Percentiles rank a stretch among this genome's conserved stretches.
Evolutionary conservation across 2,329 filamentous ascomycete genomes (phyloP).

Genomic region (Corinectria fuckeliana): DNA sequence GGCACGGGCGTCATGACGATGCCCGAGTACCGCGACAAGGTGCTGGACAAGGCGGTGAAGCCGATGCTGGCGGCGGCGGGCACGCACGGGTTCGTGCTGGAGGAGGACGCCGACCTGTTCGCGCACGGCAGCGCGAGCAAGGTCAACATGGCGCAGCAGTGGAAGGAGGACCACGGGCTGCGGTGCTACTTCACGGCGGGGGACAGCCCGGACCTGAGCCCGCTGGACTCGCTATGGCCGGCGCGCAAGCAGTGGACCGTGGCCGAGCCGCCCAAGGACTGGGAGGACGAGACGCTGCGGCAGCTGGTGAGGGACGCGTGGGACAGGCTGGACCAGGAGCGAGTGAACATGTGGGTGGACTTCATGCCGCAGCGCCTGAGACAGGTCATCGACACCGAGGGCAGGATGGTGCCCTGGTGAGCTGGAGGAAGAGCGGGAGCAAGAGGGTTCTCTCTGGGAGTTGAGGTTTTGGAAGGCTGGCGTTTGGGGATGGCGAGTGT

Average conservation of each 20-base stretch:
- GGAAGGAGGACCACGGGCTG: constrained; percentile 44
- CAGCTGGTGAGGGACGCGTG: constrained; percentile 42
- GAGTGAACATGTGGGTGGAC: constrained; percentile 46
- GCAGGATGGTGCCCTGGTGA: constrained; percentile 45
- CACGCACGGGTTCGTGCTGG: constrained; percentile 39
- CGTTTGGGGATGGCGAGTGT: background rate
- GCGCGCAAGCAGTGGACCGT: constrained; percentile 43
- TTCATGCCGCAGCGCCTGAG: constrained; percentile 45
- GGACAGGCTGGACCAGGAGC: constrained; percentile 39
- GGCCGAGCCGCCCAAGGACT: constrained; percentile 36
- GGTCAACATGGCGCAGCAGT: constrained; percentile 44
- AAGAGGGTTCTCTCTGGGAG: background rate
- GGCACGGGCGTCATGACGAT: constrained; percentile 42
- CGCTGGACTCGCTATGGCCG: constrained; percentile 46
- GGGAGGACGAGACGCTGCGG: constrained; percentile 44
- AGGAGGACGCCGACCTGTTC: constrained; percentile 46
- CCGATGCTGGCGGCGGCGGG: constrained; percentile 39
- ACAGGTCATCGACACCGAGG: constrained; percentile 42
- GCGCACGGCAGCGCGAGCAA: constrained; percentile 46
- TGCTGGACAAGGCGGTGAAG: constrained; percentile 44
- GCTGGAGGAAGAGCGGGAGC: background rate
- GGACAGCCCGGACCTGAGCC: constrained; percentile 47
- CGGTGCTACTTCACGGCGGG: constrained; percentile 45
- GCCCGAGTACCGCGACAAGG: constrained; percentile 44
- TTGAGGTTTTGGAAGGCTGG: background rate